phyloP scores from a whole-genome alignment of 2,329 filamentous ascomycete genomes.

The Cryphonectria japonica region DNA sequence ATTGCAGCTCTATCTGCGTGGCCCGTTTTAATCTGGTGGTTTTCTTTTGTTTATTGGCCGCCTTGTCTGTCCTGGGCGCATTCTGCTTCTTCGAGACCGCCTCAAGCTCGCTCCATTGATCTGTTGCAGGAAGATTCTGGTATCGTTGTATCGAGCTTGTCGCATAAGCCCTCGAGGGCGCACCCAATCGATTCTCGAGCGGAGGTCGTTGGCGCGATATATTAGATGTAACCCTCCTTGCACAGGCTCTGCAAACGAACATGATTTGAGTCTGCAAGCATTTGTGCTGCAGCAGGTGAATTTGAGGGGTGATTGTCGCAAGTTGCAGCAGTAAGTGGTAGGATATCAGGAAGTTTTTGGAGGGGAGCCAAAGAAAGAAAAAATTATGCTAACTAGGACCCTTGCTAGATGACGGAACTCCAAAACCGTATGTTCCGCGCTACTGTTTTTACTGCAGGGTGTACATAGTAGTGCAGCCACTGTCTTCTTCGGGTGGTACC shows the following conservation, averaged over 20 bases:
- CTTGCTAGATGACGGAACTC: background rate
- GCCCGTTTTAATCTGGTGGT: conserved; percentile 31
- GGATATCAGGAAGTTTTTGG: background rate
- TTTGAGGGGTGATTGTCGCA: background rate
- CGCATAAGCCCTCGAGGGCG: conserved; percentile 20
- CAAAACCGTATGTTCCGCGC: background rate
- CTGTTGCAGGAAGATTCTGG: background rate
- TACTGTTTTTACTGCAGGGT: background rate
- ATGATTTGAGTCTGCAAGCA: conserved; percentile 35
- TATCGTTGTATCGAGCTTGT: conserved; percentile 21
- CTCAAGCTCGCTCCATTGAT: conserved; percentile 21
- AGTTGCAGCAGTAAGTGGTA: background rate
- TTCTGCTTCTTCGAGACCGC: conserved; percentile 9
- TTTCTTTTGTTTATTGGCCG: conserved; percentile 39
- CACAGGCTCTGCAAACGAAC: conserved; percentile 46
- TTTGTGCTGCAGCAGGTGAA: conserved; percentile 10
- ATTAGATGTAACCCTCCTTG: conserved; percentile 34
- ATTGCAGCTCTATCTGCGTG: conserved; percentile 57
- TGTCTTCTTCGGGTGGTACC: background rate
- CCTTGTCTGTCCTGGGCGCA: conserved; percentile 28
- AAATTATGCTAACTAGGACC: background rate
- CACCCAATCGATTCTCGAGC: conserved; percentile 26
- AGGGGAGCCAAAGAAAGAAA: background rate
- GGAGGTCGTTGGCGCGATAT: conserved; percentile 26
- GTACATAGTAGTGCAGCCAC: background rate